These are phyloP conservation scores for Diaporthe capsici DNA, from an alignment of 2,329 filamentous ascomycete genomes.

Conservation along the genomic window DNA sequence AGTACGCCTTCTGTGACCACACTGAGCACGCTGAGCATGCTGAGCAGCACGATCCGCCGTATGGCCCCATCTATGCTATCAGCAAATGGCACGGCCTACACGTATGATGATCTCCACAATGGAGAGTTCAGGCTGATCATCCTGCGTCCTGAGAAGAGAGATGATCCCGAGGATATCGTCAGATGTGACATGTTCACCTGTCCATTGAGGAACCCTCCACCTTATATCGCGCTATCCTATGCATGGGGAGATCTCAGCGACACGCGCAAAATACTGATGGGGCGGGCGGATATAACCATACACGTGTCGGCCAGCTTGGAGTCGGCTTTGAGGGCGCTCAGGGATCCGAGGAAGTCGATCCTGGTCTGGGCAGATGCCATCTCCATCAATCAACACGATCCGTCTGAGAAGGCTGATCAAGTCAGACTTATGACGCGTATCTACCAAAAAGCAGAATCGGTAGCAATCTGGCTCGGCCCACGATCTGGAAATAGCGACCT, in stretches of 20 bases:
- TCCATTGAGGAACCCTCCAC: neutral
- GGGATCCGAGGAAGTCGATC: neutral
- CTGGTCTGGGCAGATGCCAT: constrained; percentile 25
- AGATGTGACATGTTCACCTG: constrained; percentile 7
- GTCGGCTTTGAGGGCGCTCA: neutral
- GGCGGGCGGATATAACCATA: neutral
- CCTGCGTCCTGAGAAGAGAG: neutral
- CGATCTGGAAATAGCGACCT: neutral
- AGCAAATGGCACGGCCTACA: neutral
- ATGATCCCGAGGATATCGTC: neutral
- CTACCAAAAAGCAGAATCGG: neutral
- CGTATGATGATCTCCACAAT: neutral
- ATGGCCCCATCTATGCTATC: neutral
- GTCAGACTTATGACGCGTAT: constrained; percentile 14
- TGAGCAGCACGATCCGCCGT: neutral
- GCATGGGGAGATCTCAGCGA: constrained; percentile 20
- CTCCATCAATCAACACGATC: constrained; percentile 4
- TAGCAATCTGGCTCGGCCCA: constrained; percentile 30
- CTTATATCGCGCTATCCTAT: constrained; percentile 19
- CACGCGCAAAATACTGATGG: neutral
- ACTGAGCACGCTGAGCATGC: neutral
- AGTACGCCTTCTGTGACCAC: neutral
- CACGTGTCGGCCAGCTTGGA: neutral
- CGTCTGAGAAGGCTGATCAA: neutral
- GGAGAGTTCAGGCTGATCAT: constrained; percentile 16